A percentile compares a stretch with the other conserved stretches of the same genome.
Conservation (phyloP, 2,329 filamentous ascomycete genomes). For the Xylariomycetidae sp. region DNA sequence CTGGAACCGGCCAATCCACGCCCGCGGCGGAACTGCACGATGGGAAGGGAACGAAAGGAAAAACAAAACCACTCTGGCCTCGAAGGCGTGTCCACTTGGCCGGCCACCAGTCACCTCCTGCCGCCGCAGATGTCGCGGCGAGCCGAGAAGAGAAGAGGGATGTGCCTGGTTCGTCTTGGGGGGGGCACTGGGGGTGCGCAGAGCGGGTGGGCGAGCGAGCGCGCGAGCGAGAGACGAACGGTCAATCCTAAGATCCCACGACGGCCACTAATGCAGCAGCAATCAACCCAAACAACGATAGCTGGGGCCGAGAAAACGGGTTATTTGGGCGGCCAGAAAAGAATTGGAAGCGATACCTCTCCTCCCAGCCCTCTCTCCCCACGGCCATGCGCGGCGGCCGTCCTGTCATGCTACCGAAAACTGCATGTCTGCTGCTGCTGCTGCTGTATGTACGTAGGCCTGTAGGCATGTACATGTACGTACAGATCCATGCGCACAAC, state of each 20-base stretch:
- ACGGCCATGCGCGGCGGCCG: constrained; percentile 30
- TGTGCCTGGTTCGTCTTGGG: constrained; percentile 29
- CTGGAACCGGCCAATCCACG: constrained; percentile 35
- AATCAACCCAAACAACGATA: constrained; percentile 29
- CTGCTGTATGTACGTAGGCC: constrained; percentile 25
- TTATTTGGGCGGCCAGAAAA: constrained; percentile 14
- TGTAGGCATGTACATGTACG: no score
- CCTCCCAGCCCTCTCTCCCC: no score
- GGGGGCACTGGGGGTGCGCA: no score
- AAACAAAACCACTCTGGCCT: constrained; percentile 14
- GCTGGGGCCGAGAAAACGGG: constrained; percentile 25
- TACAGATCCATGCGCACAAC: constrained; percentile 26
- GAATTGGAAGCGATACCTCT: constrained; percentile 16
- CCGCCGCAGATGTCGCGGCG: constrained; percentile 15
- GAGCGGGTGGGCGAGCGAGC: no score
- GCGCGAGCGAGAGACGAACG: constrained; percentile 18
- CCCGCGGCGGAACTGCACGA: constrained; percentile 25
- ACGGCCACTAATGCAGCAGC: constrained; percentile 35
- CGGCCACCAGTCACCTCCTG: constrained; percentile 21
- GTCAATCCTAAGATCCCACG: constrained; percentile 23
- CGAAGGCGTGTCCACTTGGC: constrained; percentile 17
- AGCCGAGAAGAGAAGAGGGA: constrained; percentile 25
- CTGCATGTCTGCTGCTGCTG: constrained; percentile 25
- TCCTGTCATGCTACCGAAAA: constrained; percentile 32
- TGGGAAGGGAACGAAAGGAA: constrained; percentile 9